phyloP scores from a whole-genome alignment of 495 filamentous ascomycete genomes.

The Aspergillus cristatus region DNA sequence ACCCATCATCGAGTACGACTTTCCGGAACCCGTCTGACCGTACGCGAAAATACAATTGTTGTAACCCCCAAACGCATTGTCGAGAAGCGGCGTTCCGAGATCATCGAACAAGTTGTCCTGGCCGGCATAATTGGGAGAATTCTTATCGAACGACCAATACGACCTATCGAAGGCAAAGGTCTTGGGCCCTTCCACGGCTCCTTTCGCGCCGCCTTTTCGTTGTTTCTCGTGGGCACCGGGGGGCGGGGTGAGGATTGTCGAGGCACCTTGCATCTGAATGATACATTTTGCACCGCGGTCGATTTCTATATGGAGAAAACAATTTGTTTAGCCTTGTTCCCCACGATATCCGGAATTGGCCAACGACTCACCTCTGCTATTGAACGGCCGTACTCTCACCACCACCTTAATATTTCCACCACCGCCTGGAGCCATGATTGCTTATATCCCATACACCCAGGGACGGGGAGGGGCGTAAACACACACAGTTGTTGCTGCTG shows the following conservation, averaged over 20 bases:
- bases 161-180: conserved; percentile 92
- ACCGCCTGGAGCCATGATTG: conserved; percentile 62
- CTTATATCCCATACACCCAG: conserved; percentile 30
- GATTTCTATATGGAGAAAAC: conserved; percentile 71
- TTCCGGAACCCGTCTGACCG: conserved; percentile 96
- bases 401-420: conserved; percentile 99
- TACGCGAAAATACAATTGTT: conserved; percentile 99
- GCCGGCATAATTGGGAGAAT: conserved; percentile 73
- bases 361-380: conserved; percentile 68
- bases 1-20: conserved; percentile 99
- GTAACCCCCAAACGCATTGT: conserved; percentile 98
- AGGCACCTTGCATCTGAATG: conserved; percentile 87
- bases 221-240: conserved; percentile 51
- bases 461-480: conserved; percentile 5
- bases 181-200: conserved; percentile 66
- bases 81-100: conserved; percentile 80
- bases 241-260: conserved; percentile 80
- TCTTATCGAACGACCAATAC: conserved; percentile 94
- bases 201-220: conserved; percentile 54
- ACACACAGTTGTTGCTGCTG: conserved; percentile 6
- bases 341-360: background rate
- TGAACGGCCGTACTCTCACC: conserved; percentile 89
- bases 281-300: conserved; percentile 94
- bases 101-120: conserved; percentile 85
- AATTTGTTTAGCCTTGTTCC: background rate